Conservation (phyloP, 176 grass and related monocot species). For the Miscanthus lutarioriparius region DNA sequence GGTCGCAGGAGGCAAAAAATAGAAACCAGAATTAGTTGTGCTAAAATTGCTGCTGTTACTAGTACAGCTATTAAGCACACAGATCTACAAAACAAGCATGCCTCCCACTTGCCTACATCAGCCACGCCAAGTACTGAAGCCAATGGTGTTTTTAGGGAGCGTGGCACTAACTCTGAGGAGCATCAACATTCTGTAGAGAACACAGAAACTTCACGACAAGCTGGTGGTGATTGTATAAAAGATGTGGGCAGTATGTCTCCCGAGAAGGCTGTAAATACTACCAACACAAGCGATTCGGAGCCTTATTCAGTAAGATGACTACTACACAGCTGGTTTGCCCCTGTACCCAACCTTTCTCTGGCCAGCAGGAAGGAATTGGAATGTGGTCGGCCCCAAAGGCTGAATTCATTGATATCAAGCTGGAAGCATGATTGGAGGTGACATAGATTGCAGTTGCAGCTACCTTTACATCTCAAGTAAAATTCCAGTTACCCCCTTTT, state of each 20-base stretch:
- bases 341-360: conserved; percentile 11
- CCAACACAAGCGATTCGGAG: conserved; percentile 53
- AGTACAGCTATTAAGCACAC: conserved; percentile 35
- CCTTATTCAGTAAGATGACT: conserved; percentile 87
- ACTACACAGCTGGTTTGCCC: conserved; percentile 6
- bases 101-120: conserved; percentile 26
- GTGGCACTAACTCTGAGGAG: conserved; percentile 27
- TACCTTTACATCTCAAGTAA: conserved; percentile 51
- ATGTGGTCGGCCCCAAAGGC: conserved; percentile 15
- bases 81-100: conserved; percentile 37
- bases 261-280: conserved; percentile 60
- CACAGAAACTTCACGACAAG: conserved; percentile 42
- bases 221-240: conserved; percentile 46
- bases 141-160: conserved; percentile 54
- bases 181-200: conserved; percentile 42
- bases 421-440: conserved; percentile 37
- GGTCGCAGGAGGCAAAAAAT: conserved; percentile 61
- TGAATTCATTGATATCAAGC: conserved; percentile 24
- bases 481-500: conserved; percentile 46
- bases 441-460: conserved; percentile 34
- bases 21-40: conserved; percentile 57
- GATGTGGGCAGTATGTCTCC: conserved; percentile 46
- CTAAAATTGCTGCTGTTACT: conserved; percentile 43
- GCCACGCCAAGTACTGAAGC: conserved; percentile 28
- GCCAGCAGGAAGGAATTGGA: conserved; percentile 17